Evolutionary conservation across 768 basidiomycete species (phyloP).

Genomic region (Pleurotus tuber-regium): DNA sequence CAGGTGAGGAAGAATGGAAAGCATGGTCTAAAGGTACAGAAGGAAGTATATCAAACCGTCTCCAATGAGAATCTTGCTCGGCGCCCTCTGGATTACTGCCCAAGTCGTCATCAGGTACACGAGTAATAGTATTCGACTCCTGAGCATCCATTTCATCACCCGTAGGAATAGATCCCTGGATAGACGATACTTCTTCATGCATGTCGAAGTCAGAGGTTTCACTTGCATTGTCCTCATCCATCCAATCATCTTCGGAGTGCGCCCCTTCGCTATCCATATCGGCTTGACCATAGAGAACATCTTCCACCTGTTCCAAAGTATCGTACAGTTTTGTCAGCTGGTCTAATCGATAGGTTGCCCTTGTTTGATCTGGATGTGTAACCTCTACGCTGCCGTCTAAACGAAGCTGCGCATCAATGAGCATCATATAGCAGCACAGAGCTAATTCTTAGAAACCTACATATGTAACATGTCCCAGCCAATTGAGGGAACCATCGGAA

Average conservation of each 20-base stretch:
- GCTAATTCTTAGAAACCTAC: conserved; percentile 35
- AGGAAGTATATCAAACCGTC: conserved; percentile 77
- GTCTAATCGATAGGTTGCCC: conserved; percentile 52
- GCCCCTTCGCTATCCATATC: conserved; percentile 40
- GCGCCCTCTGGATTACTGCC: no score
- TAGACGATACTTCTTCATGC: conserved; percentile 4
- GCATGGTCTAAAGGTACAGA: conserved; percentile 82
- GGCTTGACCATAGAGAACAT: conserved; percentile 40
- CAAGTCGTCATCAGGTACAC: no score
- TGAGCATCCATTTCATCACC: background rate
- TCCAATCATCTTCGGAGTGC: conserved; percentile 23
- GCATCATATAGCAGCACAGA: conserved; percentile 10
- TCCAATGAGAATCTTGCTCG: conserved; percentile 57
- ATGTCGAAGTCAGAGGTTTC: no score
- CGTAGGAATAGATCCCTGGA: background rate
- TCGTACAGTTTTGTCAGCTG: conserved; percentile 78
- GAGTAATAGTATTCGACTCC: no score
- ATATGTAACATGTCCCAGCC: conserved; percentile 87
- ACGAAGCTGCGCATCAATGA: conserved; percentile 48
- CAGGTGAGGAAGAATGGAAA: conserved; percentile 59
- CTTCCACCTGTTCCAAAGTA: conserved; percentile 76
- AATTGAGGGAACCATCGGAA: conserved; percentile 48
- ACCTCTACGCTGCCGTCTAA: conserved; percentile 75
- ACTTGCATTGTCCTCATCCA: conserved; percentile 16
- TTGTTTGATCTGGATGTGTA: conserved; percentile 57